phyloP scores from a whole-genome alignment of 805 yeast species.

The Schwanniomyces sp. region DNA sequence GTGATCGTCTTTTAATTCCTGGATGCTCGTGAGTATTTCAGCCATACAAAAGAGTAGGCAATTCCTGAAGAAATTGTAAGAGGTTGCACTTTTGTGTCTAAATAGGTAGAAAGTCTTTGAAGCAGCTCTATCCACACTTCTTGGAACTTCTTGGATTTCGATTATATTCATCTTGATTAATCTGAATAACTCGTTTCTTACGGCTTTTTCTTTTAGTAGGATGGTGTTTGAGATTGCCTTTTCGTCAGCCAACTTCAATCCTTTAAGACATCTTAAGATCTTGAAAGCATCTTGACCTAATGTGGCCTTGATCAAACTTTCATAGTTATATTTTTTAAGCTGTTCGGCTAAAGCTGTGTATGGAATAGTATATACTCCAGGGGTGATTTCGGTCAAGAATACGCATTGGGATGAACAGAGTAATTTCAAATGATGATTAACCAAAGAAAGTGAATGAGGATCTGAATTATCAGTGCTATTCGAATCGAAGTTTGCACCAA shows the following conservation, averaged over 20 bases:
- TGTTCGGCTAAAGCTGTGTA: slow-evolving; percentile 48
- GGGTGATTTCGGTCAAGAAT: slow-evolving; percentile 57
- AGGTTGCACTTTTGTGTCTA: slow-evolving; percentile 51
- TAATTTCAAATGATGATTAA: slow-evolving; percentile 69
- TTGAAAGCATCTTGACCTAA: slow-evolving; percentile 70
- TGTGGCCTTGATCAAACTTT: slow-evolving; percentile 57
- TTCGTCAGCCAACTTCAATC: slow-evolving; percentile 75
- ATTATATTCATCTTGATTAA: slow-evolving; percentile 69
- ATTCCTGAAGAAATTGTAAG: slow-evolving; percentile 34
- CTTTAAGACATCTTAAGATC: slow-evolving; percentile 73
- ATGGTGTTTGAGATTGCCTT: slow-evolving; percentile 75
- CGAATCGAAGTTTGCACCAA: slow-evolving; percentile 3
- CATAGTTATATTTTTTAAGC: slow-evolving; percentile 51
- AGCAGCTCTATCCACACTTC: slow-evolving; percentile 89
- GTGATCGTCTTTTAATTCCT: slow-evolving; percentile 56
- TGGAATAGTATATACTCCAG: slow-evolving; percentile 64
- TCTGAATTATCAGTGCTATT: slow-evolving; percentile 18
- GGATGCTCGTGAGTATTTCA: slow-evolving; percentile 49
- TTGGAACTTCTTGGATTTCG: slow-evolving; percentile 91
- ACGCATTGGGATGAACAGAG: slow-evolving; percentile 50
- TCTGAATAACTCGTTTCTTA: slow-evolving; percentile 67
- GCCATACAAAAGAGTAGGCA: slow-evolving; percentile 55
- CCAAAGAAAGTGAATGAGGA: slow-evolving; percentile 29
- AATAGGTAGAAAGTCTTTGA: slow-evolving; percentile 83
- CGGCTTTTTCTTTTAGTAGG: slow-evolving; percentile 72